phyloP scores from a whole-genome alignment of 306 rosid genomes.

The Biancaea sappan region DNA sequence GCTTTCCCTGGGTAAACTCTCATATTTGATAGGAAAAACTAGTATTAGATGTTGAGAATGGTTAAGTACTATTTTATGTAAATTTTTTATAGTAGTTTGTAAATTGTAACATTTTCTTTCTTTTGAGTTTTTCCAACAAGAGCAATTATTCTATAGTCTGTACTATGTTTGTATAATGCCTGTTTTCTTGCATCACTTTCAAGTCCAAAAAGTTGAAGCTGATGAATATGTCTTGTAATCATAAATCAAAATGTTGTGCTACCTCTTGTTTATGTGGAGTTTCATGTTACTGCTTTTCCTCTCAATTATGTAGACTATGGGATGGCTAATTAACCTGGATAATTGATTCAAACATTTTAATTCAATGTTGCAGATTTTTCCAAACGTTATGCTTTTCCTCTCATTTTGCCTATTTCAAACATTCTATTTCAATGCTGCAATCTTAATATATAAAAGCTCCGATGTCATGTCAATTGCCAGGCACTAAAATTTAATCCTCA shows the following conservation, averaged over 20 bases:
- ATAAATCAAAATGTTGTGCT: constrained; percentile 11
- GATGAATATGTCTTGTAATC: not conserved
- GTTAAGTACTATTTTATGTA: constrained; percentile 27
- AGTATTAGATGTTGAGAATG: no score
- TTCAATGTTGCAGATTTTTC: no score
- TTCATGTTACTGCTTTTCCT: constrained; percentile 18
- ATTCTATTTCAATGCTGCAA: constrained; percentile 17
- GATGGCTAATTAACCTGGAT: not conserved
- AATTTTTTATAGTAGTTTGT: not conserved
- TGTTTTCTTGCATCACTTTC: not conserved
- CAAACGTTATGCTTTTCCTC: no score
- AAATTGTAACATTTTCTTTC: not conserved
- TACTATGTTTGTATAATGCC: not conserved
- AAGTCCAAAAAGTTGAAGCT: not conserved
- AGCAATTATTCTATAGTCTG: not conserved
- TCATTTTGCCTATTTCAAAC: no score
- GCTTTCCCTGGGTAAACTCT: no score
- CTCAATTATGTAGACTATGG: constrained; percentile 3
- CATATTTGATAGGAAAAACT: not conserved
- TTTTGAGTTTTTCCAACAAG: not conserved
- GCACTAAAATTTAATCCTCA: constrained; percentile 77
- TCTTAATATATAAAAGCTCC: constrained; percentile 72
- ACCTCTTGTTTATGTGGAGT: not conserved
- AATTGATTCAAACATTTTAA: no score
- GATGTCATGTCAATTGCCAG: constrained; percentile 87